phyloP scores from a whole-genome alignment of 2,329 filamentous ascomycete genomes.

The Neophaeococcomyces aloes region DNA sequence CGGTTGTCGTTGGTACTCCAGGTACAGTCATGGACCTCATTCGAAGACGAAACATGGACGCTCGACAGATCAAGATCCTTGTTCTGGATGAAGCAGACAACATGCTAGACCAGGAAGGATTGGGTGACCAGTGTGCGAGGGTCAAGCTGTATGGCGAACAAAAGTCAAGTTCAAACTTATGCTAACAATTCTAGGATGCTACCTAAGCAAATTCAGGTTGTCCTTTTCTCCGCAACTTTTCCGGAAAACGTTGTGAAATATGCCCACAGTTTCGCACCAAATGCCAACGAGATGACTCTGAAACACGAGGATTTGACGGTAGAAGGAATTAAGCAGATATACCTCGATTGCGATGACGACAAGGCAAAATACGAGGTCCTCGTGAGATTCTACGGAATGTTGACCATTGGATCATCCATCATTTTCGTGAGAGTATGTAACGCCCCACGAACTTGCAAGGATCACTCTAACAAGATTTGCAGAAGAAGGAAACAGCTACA shows the following conservation, averaged over 20 bases:
- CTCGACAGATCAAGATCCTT: constrained; percentile 62
- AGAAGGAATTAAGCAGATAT: constrained; percentile 94
- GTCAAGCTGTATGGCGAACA: constrained; percentile 65
- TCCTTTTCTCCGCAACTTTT: constrained; percentile 93
- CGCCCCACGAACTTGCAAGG: not conserved
- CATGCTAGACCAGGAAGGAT: constrained; percentile 91
- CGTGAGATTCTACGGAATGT: constrained; percentile 85
- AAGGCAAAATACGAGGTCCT: constrained; percentile 78
- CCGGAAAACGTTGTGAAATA: constrained; percentile 77
- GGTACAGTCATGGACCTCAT: constrained; percentile 87
- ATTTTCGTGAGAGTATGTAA: constrained; percentile 79
- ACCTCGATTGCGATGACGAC: constrained; percentile 79
- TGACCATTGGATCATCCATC: constrained; percentile 94
- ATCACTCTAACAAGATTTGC: constrained; percentile 9
- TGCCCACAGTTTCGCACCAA: constrained; percentile 72
- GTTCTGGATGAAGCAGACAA: constrained; percentile 97
- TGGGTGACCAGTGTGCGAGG: constrained; percentile 88
- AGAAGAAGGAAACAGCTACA: constrained; percentile 76
- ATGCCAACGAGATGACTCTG: constrained; percentile 76
- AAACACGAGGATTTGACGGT: constrained; percentile 88
- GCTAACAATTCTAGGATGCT: constrained; percentile 50
- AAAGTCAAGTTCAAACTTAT: not conserved
- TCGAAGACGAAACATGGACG: constrained; percentile 62
- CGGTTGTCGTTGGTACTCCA: constrained; percentile 84
- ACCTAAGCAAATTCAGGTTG: constrained; percentile 65